Evolutionary conservation across 805 yeast genomes (phyloP), one percentile per base, ranked within the genome.

Genomic region (Metschnikowia reukaufii): DNA sequence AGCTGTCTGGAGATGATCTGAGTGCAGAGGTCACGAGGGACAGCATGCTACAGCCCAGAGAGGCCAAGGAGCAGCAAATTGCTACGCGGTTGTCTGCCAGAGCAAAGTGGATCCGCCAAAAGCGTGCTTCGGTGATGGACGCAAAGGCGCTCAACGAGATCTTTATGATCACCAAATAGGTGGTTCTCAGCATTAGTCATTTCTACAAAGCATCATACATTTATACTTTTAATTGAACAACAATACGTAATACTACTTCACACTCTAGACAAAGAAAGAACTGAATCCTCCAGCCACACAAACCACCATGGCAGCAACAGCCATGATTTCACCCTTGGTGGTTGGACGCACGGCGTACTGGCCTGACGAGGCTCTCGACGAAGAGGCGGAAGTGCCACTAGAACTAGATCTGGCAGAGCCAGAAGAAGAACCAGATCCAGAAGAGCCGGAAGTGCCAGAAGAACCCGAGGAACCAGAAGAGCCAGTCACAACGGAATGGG

Each of bases 81-180:
- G 63, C 74, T 1, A 64, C 70, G 1, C 61, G 76, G 46, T 56
- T 70, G 17, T 64, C 95, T 1, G 86, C 86, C 4, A 79, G 98
- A 64, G 83, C 95, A 18, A 84, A 81, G 64, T 91, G 89, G 84
- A 91, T 92, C 45, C 84, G 78, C 55, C 96, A 90, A 64, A 92
- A 92, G 64, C 78, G 94, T 58, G 94, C 96, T 9, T 92, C 97
- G 1, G 89, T 91, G 0, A 80, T 86, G 83, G 98, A 92, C 63
- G 78, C 86, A 2, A 83, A 88, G 64, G 90, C 96, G 12, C 75
- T 92, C 51, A 89, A 88, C 57, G 98, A 92, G 67, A 92, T 92
- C 48, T 88, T 92, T 62, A 92, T 92, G 97, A 80, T 90, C 39
- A 73, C 85, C 21, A 77, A 74, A 52, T 72, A 64, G 52, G 9